Percentiles rank a stretch among this genome's conserved stretches.
phyloP scores from a whole-genome alignment of 352 stramenopile genomes.

The Phytophthora crassamura region DNA sequence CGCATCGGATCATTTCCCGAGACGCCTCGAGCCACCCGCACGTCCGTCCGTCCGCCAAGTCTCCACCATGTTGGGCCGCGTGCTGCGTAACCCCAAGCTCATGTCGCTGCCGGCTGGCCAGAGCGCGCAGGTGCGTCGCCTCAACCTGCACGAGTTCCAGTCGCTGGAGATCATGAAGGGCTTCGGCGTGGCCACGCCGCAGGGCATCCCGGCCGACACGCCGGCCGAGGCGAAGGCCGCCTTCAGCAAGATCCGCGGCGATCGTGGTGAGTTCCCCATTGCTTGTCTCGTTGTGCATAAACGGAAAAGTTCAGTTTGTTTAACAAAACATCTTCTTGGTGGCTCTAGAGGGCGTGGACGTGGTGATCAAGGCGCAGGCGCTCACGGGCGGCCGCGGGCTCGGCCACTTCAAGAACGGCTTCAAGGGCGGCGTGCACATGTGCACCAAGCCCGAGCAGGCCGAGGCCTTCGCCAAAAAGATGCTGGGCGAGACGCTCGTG shows the following conservation, averaged over 20 bases:
- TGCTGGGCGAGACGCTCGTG: constrained; percentile 95
- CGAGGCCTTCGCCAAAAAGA: constrained; percentile 85
- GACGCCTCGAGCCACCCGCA: constrained; percentile 28
- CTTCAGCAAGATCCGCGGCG: constrained; percentile 82
- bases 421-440: constrained; percentile 98
- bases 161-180: constrained; percentile 94
- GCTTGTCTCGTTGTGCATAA: constrained; percentile 18
- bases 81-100: constrained; percentile 56
- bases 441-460: constrained; percentile 89
- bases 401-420: constrained; percentile 97
- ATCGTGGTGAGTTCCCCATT: constrained; percentile 57
- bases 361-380: constrained; percentile 97
- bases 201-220: constrained; percentile 76
- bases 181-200: constrained; percentile 81
- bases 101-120: constrained; percentile 58
- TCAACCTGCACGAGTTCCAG: constrained; percentile 96
- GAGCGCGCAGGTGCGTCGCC: constrained; percentile 77
- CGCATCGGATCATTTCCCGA: constrained; percentile 38
- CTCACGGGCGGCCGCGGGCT: constrained; percentile 96
- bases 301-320: constrained; percentile 16
- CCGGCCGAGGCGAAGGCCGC: constrained; percentile 82
- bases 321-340: constrained; percentile 31
- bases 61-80: constrained; percentile 60
- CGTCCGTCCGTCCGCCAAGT: constrained; percentile 3
- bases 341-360: constrained; percentile 77